Base-by-base conservation (phyloP, 257 asterid genomes). In the Scutellaria barbata region DNA sequence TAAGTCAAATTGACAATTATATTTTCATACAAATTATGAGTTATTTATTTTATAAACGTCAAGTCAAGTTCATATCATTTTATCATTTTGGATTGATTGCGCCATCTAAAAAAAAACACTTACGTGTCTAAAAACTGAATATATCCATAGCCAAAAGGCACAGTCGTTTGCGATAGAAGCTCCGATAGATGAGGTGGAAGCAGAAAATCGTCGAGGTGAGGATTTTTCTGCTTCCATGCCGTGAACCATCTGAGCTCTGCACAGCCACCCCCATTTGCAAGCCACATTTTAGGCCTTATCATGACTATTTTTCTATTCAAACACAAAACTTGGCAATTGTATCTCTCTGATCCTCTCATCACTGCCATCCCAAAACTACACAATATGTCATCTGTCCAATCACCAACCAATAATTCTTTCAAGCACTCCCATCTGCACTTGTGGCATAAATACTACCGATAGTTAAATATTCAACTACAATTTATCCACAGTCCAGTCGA, bases 361-460 rank as follows among this genome's bases (percentile, higher is more conserved):
- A 89, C 84, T 7, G 96, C 96, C 96, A 91, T 91, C 7, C 96
- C 97, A 14, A 91, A 87, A 54, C 97, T 87, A 70, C 96, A 91
- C 54, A 89, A 42, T 48, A 91, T 81, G 45, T 77, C 89, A 73
- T 91, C 93, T 2, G 95, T 91, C 95, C 95, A 89, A 74, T 88
- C 95, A 18, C 90, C 96, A 18, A 82, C 75, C 77, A 89, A 57
- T 51, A 91, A 69, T 41, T 89, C 96, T 70, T 76, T 85, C 61
- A 91, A 84, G 86, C 96, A 89, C 58, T 87, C 97, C 97, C 97
- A 89, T 72, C 97, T 91, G 87, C 81, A 79, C 6, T 42, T 33
- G 22, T 1, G 3, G 3, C 30, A 25, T 25, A 3, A 3, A 45
- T 45, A 41, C 4, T 6, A 5, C 5, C 14, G 1, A 8, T 40